Evolutionary conservation across 1,284 basidiomycete genomes (phyloP), one percentile per base, ranked within the genome.

Genomic region (Trichosporon faecale): DNA sequence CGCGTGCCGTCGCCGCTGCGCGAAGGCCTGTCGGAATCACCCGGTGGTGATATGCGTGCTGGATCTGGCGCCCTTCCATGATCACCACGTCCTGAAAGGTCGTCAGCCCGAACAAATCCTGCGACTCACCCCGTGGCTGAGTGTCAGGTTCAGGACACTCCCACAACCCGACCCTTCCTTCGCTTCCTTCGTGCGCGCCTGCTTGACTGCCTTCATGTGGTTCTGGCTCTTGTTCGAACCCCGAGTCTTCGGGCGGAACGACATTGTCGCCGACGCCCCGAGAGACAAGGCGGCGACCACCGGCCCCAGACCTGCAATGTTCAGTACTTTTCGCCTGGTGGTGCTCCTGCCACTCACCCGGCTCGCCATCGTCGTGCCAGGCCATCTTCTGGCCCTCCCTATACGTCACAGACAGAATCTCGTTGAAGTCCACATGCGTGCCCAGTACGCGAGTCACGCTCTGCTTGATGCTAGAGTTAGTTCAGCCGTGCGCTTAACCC

Each of bases 281-380:
- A 82, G 69, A 2, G 76, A 77, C 3, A 82, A 69, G 0, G 78
- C 79, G 0, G 80, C 79, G 14, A 82, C 80, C 0, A 79, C 73
- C 0, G 78, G 77, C 23, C 81, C 81, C 5, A 82, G 75, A 9
- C 80, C 81, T 77, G 69, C 8, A 0, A 40, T 6, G 57, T 25
- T 68, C 35, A 66, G 63, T 37, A 44, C 33, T 4, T 3, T 9
- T 23, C 37, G 14, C 12, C 18, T 27, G 44, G 16, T 27, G 16
- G 18, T 7, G 27, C 29, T n/a, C 1, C 29, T 60, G 29, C 2
- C 14, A 73, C 77, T 65, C 65, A 81, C 79, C 79, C 21, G 64
- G 29, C 70, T 82, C 80, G 44, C 80, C 80, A 65, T 82, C 81
- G 71, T 82, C 81, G 69, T 82, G 81, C 79, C 79, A 82, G 65